These are phyloP conservation scores for Pelargonium nanum DNA, from an alignment of 345 rosid species.

Conservation along the genomic window DNA sequence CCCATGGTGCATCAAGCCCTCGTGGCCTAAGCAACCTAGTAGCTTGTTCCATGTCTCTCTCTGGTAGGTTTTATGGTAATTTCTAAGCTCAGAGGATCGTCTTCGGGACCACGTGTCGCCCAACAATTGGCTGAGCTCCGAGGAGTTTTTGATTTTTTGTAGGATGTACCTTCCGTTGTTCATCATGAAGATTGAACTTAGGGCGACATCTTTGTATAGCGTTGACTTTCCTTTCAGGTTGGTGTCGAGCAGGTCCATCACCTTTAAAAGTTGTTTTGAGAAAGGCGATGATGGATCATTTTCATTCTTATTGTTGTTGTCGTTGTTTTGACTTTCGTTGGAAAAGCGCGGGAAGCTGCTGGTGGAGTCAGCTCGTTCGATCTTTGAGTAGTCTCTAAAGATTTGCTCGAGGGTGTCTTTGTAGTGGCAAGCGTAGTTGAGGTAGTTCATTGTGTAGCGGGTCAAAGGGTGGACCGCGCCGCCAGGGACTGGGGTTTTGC, in stretches of 20 bases:
- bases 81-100: constrained; percentile 61
- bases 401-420: constrained; percentile 70
- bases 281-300: constrained; percentile 30
- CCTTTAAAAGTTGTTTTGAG: constrained; percentile 39
- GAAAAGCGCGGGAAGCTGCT: constrained; percentile 20
- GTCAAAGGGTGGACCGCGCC: constrained; percentile 88
- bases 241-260: constrained; percentile 60
- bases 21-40: constrained; percentile 51
- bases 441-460: constrained; percentile 80
- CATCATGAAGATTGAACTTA: constrained; percentile 86
- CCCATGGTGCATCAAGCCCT: constrained; percentile 59
- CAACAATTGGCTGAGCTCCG: constrained; percentile 47
- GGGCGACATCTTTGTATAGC: constrained; percentile 53
- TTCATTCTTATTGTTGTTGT: constrained; percentile 5
- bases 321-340: constrained; percentile 1
- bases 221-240: constrained; percentile 56
- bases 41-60: constrained; percentile 80
- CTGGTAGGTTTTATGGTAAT: constrained; percentile 69
- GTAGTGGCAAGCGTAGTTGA: constrained; percentile 64
- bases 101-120: constrained; percentile 72
- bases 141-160: constrained; percentile 63
- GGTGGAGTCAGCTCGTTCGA: constrained; percentile 52
- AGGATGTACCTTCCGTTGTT: constrained; percentile 90
- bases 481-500: constrained; percentile 64
- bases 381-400: constrained; percentile 61